Base-by-base conservation (phyloP, 768 basidiomycete genomes). In the Pholiota microspora region DNA sequence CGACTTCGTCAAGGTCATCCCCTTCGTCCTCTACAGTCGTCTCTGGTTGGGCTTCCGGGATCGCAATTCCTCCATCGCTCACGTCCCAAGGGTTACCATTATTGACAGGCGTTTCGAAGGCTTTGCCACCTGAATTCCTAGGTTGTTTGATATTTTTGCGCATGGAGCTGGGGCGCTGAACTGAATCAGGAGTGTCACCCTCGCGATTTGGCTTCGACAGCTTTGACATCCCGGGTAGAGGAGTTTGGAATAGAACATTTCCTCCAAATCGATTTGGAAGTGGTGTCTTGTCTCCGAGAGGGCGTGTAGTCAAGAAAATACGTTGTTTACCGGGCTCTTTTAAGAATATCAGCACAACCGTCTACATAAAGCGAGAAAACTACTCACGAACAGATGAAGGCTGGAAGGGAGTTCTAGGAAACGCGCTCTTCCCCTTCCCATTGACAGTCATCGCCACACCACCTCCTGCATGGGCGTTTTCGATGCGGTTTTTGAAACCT, bases 81-180 rank as follows among this genome's bases (percentile, higher is more conserved):
- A 89, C 78, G 60, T 93, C 89, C 90, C 89, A 93, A 53, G 86
- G 82, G 58, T 83, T 77, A 2, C 86, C 88, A 8, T 70, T 73
- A 16, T 83, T 84, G 34, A 77, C 59, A 1, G 91, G 91, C 0
- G 91, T 92, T 62, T 86, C 77, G 58, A 88, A 86, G 13, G 55
- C 71, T 57, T 77, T 77, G 40, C 31, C 31, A 18, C 68, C 71
- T 23, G 74, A 73, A 54, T 75, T 82, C 32, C 78, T 70, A 34
- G 84, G 84, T 10, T 76, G 73, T 38, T 88, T 77, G 49, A 80
- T 69, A 49, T 84, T 84, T 64, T 82, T 86, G 44, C 90, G 76
- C 23, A 79, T 75, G 4, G 88, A 88, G 58, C 88, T 89, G 0
- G 89, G 84, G 3, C 85, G 79, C 15, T 80, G 74, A 6, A 75